Evolutionary conservation across 2,329 filamentous ascomycete species (phyloP).

Genomic region (Pleomassaria siparia): DNA sequence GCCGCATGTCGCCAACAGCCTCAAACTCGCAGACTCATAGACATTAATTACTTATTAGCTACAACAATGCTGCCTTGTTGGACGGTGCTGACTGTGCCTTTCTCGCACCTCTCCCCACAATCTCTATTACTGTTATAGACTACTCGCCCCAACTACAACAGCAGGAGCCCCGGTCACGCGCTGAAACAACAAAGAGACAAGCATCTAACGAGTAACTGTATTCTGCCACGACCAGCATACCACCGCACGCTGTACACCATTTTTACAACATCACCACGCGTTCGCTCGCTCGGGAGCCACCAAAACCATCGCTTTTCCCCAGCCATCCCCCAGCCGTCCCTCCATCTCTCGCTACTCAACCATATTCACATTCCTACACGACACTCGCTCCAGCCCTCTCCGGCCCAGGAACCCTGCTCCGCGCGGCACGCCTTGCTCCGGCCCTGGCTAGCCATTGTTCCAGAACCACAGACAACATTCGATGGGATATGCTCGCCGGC

Average conservation of each 20-base stretch:
- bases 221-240: constrained; percentile 23
- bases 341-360: constrained; percentile 6
- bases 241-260: constrained; percentile 28
- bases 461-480: constrained; percentile 22
- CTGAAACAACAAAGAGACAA: no score
- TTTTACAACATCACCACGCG: constrained; percentile 24
- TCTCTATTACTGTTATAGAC: no score
- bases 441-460: constrained; percentile 11
- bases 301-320: constrained; percentile 7
- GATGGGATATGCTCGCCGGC: constrained; percentile 30
- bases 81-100: no score
- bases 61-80: no score
- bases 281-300: neutral
- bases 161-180: constrained; percentile 4
- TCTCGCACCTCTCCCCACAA: neutral
- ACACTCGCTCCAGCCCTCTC: constrained; percentile 6
- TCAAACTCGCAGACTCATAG: no score
- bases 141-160: no score
- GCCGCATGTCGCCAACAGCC: constrained; percentile 10
- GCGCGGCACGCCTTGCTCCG: constrained; percentile 22
- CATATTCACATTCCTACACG: constrained; percentile 6
- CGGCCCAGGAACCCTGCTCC: constrained; percentile 8
- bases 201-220: no score
- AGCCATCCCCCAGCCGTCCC: neutral
- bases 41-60: no score